A percentile compares a stretch with the other conserved stretches of the same genome.
phyloP scores from a whole-genome alignment of 202 grass and related monocot species.

The Bolboschoenoplectus hybrid region DNA sequence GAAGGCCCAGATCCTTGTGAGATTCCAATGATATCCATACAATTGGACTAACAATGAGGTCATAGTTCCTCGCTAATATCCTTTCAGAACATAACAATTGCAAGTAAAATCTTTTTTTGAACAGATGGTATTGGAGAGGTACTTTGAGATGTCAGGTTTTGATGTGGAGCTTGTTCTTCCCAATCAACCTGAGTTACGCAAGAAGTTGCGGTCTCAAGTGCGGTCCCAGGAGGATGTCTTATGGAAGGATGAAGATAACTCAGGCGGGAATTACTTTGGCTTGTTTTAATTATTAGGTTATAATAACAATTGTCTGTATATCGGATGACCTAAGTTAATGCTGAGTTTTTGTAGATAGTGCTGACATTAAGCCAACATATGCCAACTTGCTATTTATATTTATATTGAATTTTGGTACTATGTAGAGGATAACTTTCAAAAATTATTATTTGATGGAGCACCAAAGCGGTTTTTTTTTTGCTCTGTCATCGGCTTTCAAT shows the following conservation, averaged over 20 bases:
- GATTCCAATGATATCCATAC: neutral
- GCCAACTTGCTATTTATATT: neutral
- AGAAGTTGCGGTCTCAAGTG: slow-evolving; percentile 47
- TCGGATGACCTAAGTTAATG: neutral
- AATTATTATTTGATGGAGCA: neutral
- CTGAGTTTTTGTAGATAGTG: slow-evolving; percentile 16
- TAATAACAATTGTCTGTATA: neutral
- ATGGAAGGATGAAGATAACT: slow-evolving; percentile 37
- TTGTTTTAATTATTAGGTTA: neutral
- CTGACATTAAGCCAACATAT: neutral
- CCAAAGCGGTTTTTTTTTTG: neutral
- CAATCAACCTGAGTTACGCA: slow-evolving; percentile 57
- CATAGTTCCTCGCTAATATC: neutral
- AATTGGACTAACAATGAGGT: neutral
- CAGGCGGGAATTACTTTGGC: slow-evolving; percentile 39
- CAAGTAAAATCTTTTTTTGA: neutral
- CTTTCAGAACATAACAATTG: slow-evolving; percentile 2
- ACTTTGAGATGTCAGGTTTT: slow-evolving; percentile 64
- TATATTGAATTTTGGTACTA: neutral
- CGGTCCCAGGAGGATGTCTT: slow-evolving; percentile 33
- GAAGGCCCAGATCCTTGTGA: neutral
- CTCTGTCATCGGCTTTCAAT: neutral
- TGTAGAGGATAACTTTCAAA: neutral
- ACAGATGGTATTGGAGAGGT: slow-evolving; percentile 85
- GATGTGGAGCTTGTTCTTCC: slow-evolving; percentile 76